Evolutionary conservation across 345 rosid species (phyloP).

Genomic region (Streptanthus diversifolius): DNA sequence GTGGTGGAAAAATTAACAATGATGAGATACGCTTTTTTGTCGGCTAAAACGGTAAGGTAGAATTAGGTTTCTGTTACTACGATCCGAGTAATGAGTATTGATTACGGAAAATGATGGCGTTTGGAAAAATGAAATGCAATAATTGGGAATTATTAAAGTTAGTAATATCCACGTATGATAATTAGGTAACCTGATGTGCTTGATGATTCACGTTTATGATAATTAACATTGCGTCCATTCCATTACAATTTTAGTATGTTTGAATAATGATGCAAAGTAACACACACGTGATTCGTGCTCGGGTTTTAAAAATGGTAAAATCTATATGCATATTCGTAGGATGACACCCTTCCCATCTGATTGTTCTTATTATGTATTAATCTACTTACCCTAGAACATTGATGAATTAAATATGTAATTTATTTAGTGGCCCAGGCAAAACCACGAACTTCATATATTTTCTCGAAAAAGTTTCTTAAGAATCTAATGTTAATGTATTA

Average conservation of each 20-base stretch:
- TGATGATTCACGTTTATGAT: conserved; percentile 26
- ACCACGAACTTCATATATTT: background rate
- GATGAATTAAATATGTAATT: background rate
- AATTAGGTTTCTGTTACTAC: no score
- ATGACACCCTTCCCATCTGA: background rate
- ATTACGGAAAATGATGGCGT: no score
- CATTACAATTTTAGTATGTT: background rate
- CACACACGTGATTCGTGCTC: background rate
- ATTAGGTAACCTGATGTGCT: conserved; percentile 22
- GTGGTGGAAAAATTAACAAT: no score
- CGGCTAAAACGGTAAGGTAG: no score
- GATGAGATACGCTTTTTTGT: no score
- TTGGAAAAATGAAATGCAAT: no score
- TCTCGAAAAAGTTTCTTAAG: background rate
- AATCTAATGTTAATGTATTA: no score
- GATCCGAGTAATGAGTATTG: no score
- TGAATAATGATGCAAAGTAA: conserved; percentile 13
- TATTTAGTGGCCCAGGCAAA: background rate
- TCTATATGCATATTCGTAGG: background rate
- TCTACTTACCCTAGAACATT: background rate
- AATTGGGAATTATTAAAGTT: no score
- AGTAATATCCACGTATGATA: conserved; percentile 23
- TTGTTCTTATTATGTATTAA: background rate
- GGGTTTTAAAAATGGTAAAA: background rate
- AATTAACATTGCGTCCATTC: background rate